These are phyloP conservation scores for Vanrija sp. DNA, from an alignment of 1,284 basidiomycete species.

Conservation along the genomic window DNA sequence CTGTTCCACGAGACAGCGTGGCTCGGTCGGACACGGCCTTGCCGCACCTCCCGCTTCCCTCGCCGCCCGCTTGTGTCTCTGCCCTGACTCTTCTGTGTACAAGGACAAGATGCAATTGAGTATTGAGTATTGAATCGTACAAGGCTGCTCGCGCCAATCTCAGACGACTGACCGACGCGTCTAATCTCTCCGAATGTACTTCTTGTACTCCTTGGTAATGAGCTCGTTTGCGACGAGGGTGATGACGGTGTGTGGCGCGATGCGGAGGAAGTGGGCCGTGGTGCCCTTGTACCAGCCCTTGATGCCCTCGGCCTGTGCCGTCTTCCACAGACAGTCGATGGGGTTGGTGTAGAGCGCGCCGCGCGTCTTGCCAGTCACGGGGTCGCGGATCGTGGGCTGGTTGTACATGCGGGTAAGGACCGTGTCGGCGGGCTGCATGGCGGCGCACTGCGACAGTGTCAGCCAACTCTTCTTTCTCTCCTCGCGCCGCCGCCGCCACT, in stretches of 20 bases:
- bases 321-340: constrained; percentile 95
- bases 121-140: no score
- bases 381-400: constrained; percentile 71
- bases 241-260: constrained; percentile 84
- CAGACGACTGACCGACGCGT: not conserved
- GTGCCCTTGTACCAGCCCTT: constrained; percentile 92
- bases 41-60: not conserved
- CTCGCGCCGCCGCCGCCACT: constrained; percentile 36
- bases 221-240: constrained; percentile 83
- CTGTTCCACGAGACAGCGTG: not conserved
- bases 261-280: constrained; percentile 84
- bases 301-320: constrained; percentile 82
- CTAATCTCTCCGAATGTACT: constrained; percentile 12
- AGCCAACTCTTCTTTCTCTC: not conserved
- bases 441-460: constrained; percentile 58
- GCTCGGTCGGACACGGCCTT: not conserved
- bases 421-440: constrained; percentile 68
- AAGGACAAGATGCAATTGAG: no score
- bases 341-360: constrained; percentile 86
- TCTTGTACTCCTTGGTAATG: constrained; percentile 66
- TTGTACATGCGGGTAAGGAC: constrained; percentile 95
- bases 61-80: not conserved
- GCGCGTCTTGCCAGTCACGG: constrained; percentile 64
- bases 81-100: not conserved
- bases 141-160: no score